phyloP scores from a whole-genome alignment of 805 yeast species.

The Schizosaccharomyces lindneri region DNA sequence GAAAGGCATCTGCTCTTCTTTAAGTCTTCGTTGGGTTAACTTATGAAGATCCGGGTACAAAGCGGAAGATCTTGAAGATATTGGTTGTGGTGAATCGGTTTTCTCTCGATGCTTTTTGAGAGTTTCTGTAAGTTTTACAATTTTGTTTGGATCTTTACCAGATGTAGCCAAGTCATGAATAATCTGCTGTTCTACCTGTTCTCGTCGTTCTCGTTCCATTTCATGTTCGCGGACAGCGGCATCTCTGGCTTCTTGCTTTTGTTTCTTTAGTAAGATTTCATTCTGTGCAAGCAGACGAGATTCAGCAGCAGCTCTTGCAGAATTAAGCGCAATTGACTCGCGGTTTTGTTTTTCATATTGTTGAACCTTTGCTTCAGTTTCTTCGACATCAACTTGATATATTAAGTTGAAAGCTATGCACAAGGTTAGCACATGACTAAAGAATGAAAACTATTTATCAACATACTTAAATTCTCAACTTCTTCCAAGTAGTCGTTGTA shows the following conservation, averaged over 20 bases:
- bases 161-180: conserved; percentile 7
- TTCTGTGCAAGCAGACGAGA: conserved; percentile 38
- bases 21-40: conserved; percentile 1
- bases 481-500: conserved; percentile 64
- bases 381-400: conserved; percentile 45
- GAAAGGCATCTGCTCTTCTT: conserved; percentile 33
- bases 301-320: conserved; percentile 42
- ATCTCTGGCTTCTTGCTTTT: conserved; percentile 41
- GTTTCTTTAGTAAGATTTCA: conserved; percentile 37
- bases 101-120: conserved; percentile 12
- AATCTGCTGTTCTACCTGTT: conserved; percentile 6
- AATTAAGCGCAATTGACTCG: conserved; percentile 51
- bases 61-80: not conserved
- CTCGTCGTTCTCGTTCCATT: conserved; percentile 5
- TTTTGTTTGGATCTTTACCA: not conserved
- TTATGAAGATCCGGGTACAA: not conserved
- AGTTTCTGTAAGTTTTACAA: conserved; percentile 22
- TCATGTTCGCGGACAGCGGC: conserved; percentile 22
- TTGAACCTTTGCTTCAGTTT: conserved; percentile 37
- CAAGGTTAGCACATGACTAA: no score
- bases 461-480: conserved; percentile 36
- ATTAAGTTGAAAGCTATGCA: conserved; percentile 35
- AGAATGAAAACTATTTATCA: not conserved
- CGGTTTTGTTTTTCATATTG: conserved; percentile 43
- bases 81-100: not conserved